Evolutionary conservation across 495 filamentous ascomycete species (phyloP).

Genomic region (Tuber microsphaerosporum): DNA sequence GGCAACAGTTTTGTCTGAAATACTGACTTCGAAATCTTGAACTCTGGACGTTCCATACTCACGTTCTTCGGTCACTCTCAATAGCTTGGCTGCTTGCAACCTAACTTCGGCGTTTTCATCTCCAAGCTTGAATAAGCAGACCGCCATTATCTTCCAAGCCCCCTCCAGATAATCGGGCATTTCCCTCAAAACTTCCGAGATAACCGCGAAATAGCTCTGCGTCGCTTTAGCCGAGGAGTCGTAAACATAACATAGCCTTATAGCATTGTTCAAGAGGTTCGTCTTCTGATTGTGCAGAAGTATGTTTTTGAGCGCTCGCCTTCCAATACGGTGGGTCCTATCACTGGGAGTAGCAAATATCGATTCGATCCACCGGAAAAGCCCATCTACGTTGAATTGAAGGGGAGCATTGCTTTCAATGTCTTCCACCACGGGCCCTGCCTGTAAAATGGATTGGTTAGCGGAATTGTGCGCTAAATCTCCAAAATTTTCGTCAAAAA

Average conservation of each 20-base stretch:
- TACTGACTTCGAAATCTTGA: slow-evolving; percentile 95
- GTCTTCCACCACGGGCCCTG: slow-evolving; percentile 78
- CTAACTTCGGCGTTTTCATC: slow-evolving; percentile 81
- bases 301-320: slow-evolving; percentile 80
- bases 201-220: slow-evolving; percentile 92
- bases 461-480: background rate
- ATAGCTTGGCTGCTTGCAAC: slow-evolving; percentile 77
- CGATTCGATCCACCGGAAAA: slow-evolving; percentile 88
- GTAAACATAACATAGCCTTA: slow-evolving; percentile 79
- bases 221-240: slow-evolving; percentile 62
- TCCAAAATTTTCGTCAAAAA: background rate
- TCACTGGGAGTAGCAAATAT: slow-evolving; percentile 88
- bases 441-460: slow-evolving; percentile 43
- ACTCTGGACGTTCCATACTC: slow-evolving; percentile 80
- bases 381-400: slow-evolving; percentile 82
- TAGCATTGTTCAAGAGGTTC: slow-evolving; percentile 75
- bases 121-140: slow-evolving; percentile 83
- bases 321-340: slow-evolving; percentile 83
- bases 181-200: slow-evolving; percentile 76
- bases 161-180: slow-evolving; percentile 68
- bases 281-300: slow-evolving; percentile 82
- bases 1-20: slow-evolving; percentile 94
- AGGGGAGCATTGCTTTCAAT: slow-evolving; percentile 75
- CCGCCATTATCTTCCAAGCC: slow-evolving; percentile 82
- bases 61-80: slow-evolving; percentile 75